Evolutionary conservation across 2,329 filamentous ascomycete genomes (phyloP), one percentile per base, ranked within the genome.

Genomic region (Dactylellina leptospora): DNA sequence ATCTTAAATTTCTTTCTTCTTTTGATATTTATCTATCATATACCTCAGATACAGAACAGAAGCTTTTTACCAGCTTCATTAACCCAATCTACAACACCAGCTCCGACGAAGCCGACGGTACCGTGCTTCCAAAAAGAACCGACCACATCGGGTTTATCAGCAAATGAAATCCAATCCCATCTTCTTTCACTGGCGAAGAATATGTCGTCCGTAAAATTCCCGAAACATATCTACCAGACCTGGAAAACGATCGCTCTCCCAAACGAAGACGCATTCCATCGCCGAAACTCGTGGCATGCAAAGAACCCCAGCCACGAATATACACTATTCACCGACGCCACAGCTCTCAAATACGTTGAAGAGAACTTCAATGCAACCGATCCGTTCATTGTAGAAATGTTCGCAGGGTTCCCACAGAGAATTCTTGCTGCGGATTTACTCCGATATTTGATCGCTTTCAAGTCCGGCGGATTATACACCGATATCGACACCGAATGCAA

Each of bases 401-500:
- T 59, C 47, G 13, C 23, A n/a, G 36, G 33, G 28, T 55, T 72
- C 53, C 51, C 68, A 2, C 59, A 72, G 27, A 38, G 68, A 23
- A 72, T 72, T 25, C 28, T 72, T 2, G 68, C 59, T 11, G 68
- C 59, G 0, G 68, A 72, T 30, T 27, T 72, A 18, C 59, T 72
- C 11, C 59, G 68, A 9, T 72, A 72, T 33, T 23, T 72, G 13
- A 58, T 72, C 20, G 59, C 54, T 1, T 72, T 36, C 30, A 58
- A 59, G 13, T 64, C 59, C n/a, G 68, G 68, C 0, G 68, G 68
- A 1, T n/a, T 72, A 1, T 72, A 72, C 45, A 54, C 68, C 1
- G 68, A 72, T 28, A 55, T 72, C 22, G 68, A 72, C 25, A 72
- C 68, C 0, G 59, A 64, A 28, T 72, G 68, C 53, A 54, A 64